phyloP scores from a whole-genome alignment of 192 early-diverging fungal species.

The Coemansia sp. region DNA sequence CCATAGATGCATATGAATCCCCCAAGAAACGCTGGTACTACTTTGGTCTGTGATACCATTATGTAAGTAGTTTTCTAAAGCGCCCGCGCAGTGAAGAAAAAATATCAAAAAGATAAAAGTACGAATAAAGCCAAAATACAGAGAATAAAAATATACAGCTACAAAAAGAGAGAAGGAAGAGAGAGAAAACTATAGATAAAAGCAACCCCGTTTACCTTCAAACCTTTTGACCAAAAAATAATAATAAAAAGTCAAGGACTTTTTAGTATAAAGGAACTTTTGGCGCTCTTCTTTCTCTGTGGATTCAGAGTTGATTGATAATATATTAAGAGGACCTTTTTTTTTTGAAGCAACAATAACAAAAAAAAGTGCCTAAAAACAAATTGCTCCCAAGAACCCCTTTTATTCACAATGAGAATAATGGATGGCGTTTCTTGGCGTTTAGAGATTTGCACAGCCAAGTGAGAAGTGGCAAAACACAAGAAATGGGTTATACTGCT shows the following conservation, averaged over 20 bases:
- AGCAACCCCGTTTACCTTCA: too few relatives aligned
- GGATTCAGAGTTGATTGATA: too few relatives aligned
- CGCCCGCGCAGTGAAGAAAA: slow-evolving; percentile 1
- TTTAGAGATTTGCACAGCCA: not conserved
- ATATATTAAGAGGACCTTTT: too few relatives aligned
- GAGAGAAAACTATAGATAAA: too few relatives aligned
- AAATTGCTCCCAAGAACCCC: not conserved
- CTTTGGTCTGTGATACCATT: slow-evolving; percentile 34
- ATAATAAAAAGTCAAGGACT: too few relatives aligned
- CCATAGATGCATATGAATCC: slow-evolving; percentile 76
- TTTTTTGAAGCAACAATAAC: too few relatives aligned
- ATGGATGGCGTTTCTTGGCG: slow-evolving; percentile 6
- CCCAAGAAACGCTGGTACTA: slow-evolving; percentile 65
- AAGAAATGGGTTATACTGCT: not conserved
- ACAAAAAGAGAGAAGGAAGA: slow-evolving; percentile 1
- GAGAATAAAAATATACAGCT: not conserved
- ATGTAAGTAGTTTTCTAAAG: not conserved
- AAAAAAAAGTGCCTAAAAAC: not conserved
- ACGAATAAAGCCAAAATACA: slow-evolving; percentile 1
- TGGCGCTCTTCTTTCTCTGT: too few relatives aligned
- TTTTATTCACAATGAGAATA: not conserved
- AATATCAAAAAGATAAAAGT: not conserved
- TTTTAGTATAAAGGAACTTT: too few relatives aligned
- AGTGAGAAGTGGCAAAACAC: not conserved
- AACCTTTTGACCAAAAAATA: too few relatives aligned